phyloP scores from a whole-genome alignment of 352 stramenopile genomes.

The Globisporangium radiosum region DNA sequence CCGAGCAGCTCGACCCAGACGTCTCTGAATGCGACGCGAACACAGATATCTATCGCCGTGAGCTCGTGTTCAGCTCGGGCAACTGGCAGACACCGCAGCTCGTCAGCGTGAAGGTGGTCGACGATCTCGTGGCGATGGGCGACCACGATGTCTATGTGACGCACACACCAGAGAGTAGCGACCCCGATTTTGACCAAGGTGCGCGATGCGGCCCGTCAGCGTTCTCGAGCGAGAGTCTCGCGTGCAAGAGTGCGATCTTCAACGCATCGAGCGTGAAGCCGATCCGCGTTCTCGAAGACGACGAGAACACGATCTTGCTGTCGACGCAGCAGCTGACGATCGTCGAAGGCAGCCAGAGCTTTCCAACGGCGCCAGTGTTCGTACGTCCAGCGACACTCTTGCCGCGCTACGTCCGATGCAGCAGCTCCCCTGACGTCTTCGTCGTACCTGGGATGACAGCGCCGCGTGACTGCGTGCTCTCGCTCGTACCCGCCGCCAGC shows the following conservation, averaged over 20 bases:
- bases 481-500: constrained; percentile 9
- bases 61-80: constrained; percentile 53
- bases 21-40: constrained; percentile 22
- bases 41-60: constrained; percentile 41
- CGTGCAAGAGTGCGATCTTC: constrained; percentile 32
- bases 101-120: constrained; percentile 29
- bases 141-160: constrained; percentile 40
- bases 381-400: constrained; percentile 19
- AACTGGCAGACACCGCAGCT: constrained; percentile 35
- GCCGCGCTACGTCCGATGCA: constrained; percentile 28
- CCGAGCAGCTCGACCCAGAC: constrained; percentile 15
- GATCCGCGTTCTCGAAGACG: constrained; percentile 48
- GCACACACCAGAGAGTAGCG: constrained; percentile 36
- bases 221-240: neutral
- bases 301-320: constrained; percentile 54
- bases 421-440: constrained; percentile 15
- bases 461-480: constrained; percentile 6
- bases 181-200: constrained; percentile 35
- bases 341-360: constrained; percentile 43
- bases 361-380: constrained; percentile 29
- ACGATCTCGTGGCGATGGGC: constrained; percentile 50
- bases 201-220: constrained; percentile 17
- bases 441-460: constrained; percentile 1
- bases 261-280: constrained; percentile 41
- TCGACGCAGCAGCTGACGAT: constrained; percentile 17